Evolutionary conservation across 805 yeast species (phyloP).

Genomic region (Cyberlindnera maritima): DNA sequence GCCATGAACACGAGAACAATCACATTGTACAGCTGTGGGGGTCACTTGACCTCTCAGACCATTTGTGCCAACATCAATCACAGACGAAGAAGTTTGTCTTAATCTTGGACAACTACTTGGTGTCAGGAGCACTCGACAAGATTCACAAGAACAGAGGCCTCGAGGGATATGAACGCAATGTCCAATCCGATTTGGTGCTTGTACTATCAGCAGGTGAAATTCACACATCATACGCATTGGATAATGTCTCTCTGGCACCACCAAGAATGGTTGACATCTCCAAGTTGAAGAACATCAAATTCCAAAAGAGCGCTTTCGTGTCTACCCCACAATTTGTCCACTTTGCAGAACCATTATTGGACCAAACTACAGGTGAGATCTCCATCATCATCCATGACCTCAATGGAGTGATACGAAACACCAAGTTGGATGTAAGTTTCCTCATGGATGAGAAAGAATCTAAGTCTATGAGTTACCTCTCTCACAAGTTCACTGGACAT

Average conservation of each 20-base stretch:
- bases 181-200: constrained; percentile 39
- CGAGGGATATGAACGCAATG: constrained; percentile 18
- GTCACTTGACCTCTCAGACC: constrained; percentile 32
- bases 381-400: constrained; percentile 47
- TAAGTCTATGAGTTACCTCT: constrained; percentile 30
- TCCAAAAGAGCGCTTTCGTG: constrained; percentile 28
- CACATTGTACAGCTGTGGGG: constrained; percentile 60
- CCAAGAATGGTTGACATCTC: constrained; percentile 50
- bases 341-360: constrained; percentile 33
- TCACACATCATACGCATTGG: constrained; percentile 43
- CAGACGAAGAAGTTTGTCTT: constrained; percentile 32
- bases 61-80: neutral
- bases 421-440: constrained; percentile 27
- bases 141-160: constrained; percentile 13
- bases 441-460: constrained; percentile 18
- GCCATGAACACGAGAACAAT: constrained; percentile 57
- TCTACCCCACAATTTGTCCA: constrained; percentile 32
- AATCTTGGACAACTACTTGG: constrained; percentile 33
- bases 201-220: constrained; percentile 40
- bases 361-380: constrained; percentile 27
- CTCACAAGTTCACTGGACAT: constrained; percentile 79
- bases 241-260: constrained; percentile 50
- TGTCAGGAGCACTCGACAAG: constrained; percentile 4
- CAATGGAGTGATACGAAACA: constrained; percentile 36
- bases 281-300: constrained; percentile 30